These are phyloP conservation scores for Quercus gilva DNA, from an alignment of 306 rosid species.

Conservation along the genomic window DNA sequence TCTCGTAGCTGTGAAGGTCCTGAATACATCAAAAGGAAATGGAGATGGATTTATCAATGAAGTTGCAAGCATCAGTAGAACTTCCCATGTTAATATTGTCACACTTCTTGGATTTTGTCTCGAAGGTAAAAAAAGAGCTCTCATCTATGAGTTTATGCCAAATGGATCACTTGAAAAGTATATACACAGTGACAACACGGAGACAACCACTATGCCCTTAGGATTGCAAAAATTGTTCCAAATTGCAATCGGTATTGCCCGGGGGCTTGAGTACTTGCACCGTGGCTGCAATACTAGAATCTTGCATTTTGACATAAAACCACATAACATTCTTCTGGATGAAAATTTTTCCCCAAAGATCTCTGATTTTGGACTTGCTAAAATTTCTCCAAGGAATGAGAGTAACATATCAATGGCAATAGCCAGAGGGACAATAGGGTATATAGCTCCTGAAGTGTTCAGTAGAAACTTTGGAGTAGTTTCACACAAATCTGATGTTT, in stretches of 20 bases:
- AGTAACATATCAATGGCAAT: conserved; percentile 25
- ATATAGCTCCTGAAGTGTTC: conserved; percentile 43
- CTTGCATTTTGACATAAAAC: conserved; percentile 37
- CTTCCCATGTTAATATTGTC: too few species aligned
- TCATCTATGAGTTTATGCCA: conserved; percentile 1
- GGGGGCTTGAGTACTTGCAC: conserved; percentile 9
- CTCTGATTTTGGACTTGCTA: conserved; percentile 16
- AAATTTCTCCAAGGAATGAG: conserved; percentile 4
- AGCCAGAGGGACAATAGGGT: conserved; percentile 43
- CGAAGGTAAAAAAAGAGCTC: neutral
- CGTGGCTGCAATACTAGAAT: conserved; percentile 45
- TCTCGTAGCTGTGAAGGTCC: neutral
- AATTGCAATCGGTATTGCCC: conserved; percentile 6
- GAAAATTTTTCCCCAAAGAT: conserved; percentile 8
- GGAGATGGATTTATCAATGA: too few species aligned
- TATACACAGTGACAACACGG: too few species aligned
- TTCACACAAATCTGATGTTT: conserved; percentile 43
- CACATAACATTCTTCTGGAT: conserved; percentile 16
- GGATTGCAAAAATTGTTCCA: too few species aligned
- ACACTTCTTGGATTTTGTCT: too few species aligned
- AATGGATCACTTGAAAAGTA: conserved; percentile 29
- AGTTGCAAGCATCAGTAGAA: too few species aligned
- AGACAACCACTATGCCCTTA: too few species aligned
- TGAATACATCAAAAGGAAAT: neutral
- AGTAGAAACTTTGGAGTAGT: conserved; percentile 42